These are phyloP conservation scores for Fomitopsis pulvina DNA, from an alignment of 768 basidiomycete species.

Conservation along the genomic window DNA sequence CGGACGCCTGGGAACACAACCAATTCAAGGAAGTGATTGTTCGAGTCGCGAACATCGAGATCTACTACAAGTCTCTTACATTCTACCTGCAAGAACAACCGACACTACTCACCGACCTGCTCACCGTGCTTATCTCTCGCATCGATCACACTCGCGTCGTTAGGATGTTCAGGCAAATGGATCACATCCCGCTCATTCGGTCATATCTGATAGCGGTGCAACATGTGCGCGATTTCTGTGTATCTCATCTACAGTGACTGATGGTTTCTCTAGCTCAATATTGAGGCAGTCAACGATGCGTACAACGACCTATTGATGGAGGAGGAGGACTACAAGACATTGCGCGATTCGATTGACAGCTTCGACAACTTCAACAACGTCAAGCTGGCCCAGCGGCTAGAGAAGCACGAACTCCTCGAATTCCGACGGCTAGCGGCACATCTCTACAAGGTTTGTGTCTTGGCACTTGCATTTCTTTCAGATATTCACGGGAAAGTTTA, in stretches of 20 bases:
- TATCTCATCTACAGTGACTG: not conserved
- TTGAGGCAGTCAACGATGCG: conserved; percentile 96
- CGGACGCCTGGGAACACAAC: conserved; percentile 99
- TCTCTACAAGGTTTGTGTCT: conserved; percentile 75
- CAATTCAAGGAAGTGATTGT: conserved; percentile 99
- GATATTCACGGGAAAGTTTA: not conserved
- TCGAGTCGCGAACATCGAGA: conserved; percentile 95
- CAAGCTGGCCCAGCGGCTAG: conserved; percentile 75
- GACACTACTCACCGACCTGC: conserved; percentile 84
- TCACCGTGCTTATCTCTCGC: conserved; percentile 87
- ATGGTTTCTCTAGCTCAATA: conserved; percentile 58
- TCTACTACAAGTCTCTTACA: conserved; percentile 92
- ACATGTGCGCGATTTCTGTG: conserved; percentile 47
- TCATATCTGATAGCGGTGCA: conserved; percentile 97
- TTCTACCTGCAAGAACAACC: conserved; percentile 96
- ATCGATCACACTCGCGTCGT: conserved; percentile 96
- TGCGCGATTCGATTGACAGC: conserved; percentile 96
- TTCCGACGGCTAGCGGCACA: conserved; percentile 94
- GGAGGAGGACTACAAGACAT: conserved; percentile 97
- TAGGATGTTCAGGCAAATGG: conserved; percentile 89
- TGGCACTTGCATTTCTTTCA: not conserved
- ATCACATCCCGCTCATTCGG: conserved; percentile 93
- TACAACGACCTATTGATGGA: conserved; percentile 98
- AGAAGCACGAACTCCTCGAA: conserved; percentile 88
- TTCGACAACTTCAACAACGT: conserved; percentile 98